Percentiles rank a stretch among this genome's conserved stretches.
Conservation (phyloP, 768 basidiomycete genomes). For the Fomitopsis serialis region DNA sequence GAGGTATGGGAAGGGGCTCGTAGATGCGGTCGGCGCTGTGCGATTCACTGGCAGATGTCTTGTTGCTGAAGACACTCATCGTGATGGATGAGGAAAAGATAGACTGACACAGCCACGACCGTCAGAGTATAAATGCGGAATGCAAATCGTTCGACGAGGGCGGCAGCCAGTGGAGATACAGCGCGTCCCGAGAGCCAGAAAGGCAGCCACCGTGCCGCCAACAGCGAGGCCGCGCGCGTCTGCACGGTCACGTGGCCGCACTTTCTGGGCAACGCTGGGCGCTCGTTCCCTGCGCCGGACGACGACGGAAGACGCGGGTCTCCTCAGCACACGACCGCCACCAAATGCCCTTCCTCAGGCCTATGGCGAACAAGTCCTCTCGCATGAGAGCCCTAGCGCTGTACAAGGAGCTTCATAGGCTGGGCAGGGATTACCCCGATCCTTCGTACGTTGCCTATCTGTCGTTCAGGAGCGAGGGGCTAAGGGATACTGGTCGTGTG, state of each 20-base stretch:
- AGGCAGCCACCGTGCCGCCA: too few relatives aligned
- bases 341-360: background rate
- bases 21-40: constrained; percentile 7
- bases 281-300: background rate
- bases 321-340: background rate
- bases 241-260: constrained; percentile 5
- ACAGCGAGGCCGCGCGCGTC: background rate
- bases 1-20: constrained; percentile 14
- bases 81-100: background rate
- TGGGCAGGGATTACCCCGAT: constrained; percentile 81
- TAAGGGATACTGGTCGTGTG: background rate
- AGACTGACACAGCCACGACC: background rate
- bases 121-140: background rate
- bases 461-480: background rate
- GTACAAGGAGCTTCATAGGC: constrained; percentile 78
- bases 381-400: constrained; percentile 63
- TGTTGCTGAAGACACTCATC: background rate
- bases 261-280: background rate
- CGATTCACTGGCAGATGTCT: background rate
- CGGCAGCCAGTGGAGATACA: background rate
- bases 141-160: background rate
- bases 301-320: background rate
- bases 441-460: constrained; percentile 50
- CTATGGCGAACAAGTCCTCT: constrained; percentile 45
- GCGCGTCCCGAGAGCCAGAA: too few relatives aligned